These are phyloP conservation scores for Saccharomycopsis phalli DNA, from an alignment of 1,139 yeast genomes.

Conservation along the genomic window DNA sequence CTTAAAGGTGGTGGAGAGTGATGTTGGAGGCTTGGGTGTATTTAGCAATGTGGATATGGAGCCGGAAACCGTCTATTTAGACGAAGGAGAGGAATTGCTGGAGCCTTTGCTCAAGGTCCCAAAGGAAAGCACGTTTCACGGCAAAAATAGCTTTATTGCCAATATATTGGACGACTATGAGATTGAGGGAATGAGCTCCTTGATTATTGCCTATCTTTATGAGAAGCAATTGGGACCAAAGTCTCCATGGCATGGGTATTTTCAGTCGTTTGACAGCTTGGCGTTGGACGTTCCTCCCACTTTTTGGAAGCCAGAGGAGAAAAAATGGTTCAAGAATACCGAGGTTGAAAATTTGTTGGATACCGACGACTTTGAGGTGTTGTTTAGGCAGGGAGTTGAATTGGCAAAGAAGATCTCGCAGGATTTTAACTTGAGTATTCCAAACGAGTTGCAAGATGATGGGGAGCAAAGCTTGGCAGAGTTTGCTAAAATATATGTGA, in stretches of 20 bases:
- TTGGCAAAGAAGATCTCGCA: constrained; percentile 45
- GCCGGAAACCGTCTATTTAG: constrained; percentile 24
- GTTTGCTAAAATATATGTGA: constrained; percentile 14
- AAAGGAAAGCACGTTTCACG: constrained; percentile 22
- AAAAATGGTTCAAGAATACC: constrained; percentile 47
- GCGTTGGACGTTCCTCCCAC: constrained; percentile 44
- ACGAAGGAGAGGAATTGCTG: constrained; percentile 18
- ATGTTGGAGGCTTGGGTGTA: constrained; percentile 67
- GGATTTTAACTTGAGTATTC: constrained; percentile 34
- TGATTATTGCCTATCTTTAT: constrained; percentile 62
- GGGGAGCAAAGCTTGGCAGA: background rate
- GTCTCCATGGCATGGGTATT: constrained; percentile 74
- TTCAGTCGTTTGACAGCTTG: constrained; percentile 43
- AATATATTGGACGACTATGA: constrained; percentile 55
- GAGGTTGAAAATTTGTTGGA: constrained; percentile 60
- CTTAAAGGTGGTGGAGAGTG: constrained; percentile 41
- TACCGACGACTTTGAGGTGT: constrained; percentile 49
- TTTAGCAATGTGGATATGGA: constrained; percentile 41
- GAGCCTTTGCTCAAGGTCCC: constrained; percentile 19
- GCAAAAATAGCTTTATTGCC: constrained; percentile 55
- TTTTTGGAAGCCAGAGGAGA: constrained; percentile 51
- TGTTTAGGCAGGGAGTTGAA: too few relatives aligned
- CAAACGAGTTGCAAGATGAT: constrained; percentile 29
- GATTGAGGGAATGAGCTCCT: constrained; percentile 56
- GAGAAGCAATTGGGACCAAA: constrained; percentile 45